Percentiles rank a stretch among this genome's conserved stretches.
Evolutionary conservation across 2,329 filamentous ascomycete species (phyloP).

Genomic region (Paraconiothyrium brasiliense): DNA sequence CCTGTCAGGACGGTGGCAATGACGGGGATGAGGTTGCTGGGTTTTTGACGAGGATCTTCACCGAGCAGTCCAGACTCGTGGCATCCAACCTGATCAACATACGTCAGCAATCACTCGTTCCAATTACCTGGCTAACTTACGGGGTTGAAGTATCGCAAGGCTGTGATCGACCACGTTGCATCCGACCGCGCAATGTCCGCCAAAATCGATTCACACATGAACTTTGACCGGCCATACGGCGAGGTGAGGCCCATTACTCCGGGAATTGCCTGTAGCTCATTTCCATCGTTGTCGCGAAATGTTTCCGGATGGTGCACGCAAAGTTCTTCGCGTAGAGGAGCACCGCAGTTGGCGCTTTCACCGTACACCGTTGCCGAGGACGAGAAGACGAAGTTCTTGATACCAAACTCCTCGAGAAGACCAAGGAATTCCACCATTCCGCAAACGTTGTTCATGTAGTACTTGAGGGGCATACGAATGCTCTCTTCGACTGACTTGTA

Average conservation of each 20-base stretch:
- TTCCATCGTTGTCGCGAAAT: slow-evolving; percentile 55
- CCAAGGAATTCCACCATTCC: slow-evolving; percentile 69
- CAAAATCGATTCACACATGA: slow-evolving; percentile 73
- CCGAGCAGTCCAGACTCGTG: slow-evolving; percentile 70
- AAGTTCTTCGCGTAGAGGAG: slow-evolving; percentile 65
- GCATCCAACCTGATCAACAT: slow-evolving; percentile 61
- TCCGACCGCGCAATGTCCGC: slow-evolving; percentile 69
- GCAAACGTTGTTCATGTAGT: slow-evolving; percentile 74
- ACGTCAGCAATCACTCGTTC: slow-evolving; percentile 22
- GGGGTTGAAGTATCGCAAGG: slow-evolving; percentile 74
- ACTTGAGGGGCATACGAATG: slow-evolving; percentile 67
- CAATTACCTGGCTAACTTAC: slow-evolving; percentile 35
- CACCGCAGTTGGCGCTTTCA: slow-evolving; percentile 52
- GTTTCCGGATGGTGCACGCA: slow-evolving; percentile 62
- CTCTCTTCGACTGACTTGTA: slow-evolving; percentile 73
- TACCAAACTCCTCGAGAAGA: slow-evolving; percentile 66
- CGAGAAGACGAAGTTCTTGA: slow-evolving; percentile 74
- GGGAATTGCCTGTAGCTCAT: slow-evolving; percentile 54
- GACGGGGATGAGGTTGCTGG: slow-evolving; percentile 72
- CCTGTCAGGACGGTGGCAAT: slow-evolving; percentile 70
- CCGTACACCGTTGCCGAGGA: slow-evolving; percentile 75
- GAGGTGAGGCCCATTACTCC: slow-evolving; percentile 68
- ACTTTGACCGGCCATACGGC: slow-evolving; percentile 73
- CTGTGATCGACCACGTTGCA: slow-evolving; percentile 69
- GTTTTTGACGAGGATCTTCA: slow-evolving; percentile 69